These are phyloP conservation scores for Trichoderma atroviride DNA, from an alignment of 2,329 filamentous ascomycete species.

Conservation along the genomic window DNA sequence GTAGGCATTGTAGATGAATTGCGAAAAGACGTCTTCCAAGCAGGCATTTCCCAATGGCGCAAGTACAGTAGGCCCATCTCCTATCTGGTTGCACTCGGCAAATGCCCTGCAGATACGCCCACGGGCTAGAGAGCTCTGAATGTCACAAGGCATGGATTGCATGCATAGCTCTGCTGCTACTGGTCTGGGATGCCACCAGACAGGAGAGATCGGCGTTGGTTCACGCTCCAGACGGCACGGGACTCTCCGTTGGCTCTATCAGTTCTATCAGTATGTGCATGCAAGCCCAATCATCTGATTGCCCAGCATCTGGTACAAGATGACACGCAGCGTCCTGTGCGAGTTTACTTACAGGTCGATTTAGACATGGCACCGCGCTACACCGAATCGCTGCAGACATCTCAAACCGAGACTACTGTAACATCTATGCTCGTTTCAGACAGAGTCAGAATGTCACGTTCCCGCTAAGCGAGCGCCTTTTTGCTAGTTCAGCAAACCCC, in stretches of 20 bases:
- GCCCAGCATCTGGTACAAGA: not conserved
- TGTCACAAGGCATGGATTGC: not conserved
- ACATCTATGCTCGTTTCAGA: not conserved
- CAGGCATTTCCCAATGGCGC: not conserved
- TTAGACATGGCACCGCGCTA: too few relatives aligned
- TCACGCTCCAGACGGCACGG: not conserved
- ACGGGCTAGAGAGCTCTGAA: not conserved
- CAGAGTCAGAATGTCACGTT: not conserved
- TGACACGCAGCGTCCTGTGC: not conserved
- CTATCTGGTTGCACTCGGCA: not conserved
- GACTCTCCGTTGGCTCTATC: not conserved
- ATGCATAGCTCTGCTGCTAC: not conserved
- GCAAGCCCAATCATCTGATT: not conserved
- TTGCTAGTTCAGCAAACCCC: not conserved
- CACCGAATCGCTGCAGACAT: not conserved
- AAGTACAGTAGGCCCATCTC: not conserved
- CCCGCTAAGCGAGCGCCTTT: constrained; percentile 11
- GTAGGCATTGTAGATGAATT: not conserved
- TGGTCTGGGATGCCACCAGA: not conserved
- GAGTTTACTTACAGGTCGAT: not conserved
- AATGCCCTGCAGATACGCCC: not conserved
- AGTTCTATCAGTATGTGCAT: not conserved
- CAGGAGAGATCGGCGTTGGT: not conserved
- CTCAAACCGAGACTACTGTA: not conserved
- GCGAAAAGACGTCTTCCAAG: not conserved